Evolutionary conservation across 768 basidiomycete genomes (phyloP).

Genomic region (Neoboletus subvelutipes): DNA sequence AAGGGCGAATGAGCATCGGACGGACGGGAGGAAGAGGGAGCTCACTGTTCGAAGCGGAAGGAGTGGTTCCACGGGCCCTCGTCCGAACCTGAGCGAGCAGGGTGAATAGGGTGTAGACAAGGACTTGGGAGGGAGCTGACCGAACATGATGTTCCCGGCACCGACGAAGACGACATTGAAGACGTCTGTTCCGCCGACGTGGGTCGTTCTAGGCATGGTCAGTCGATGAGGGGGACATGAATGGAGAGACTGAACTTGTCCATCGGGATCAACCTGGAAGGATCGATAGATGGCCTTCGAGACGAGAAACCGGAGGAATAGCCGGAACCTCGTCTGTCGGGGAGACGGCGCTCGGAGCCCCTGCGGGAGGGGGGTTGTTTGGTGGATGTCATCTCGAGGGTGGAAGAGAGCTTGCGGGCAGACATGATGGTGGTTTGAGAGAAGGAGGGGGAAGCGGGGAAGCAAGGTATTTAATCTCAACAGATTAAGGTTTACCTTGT

Average conservation of each 20-base stretch:
- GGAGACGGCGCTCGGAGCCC: slow-evolving; percentile 42
- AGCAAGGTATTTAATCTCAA: slow-evolving; percentile 11
- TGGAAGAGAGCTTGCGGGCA: slow-evolving; percentile 26
- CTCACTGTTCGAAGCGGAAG: slow-evolving; percentile 85
- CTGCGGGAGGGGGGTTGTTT: slow-evolving; percentile 41
- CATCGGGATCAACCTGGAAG: slow-evolving; percentile 73
- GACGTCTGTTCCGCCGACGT: slow-evolving; percentile 60
- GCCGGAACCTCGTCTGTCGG: slow-evolving; percentile 51
- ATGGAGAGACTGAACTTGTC: slow-evolving; percentile 54
- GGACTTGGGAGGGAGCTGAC: slow-evolving; percentile 37
- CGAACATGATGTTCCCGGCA: slow-evolving; percentile 99
- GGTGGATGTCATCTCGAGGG: slow-evolving; percentile 34
- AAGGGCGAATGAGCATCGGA: slow-evolving; percentile 13
- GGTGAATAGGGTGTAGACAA: slow-evolving; percentile 6
- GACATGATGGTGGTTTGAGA: slow-evolving; percentile 22
- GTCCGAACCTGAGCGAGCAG: slow-evolving; percentile 57
- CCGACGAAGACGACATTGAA: slow-evolving; percentile 97
- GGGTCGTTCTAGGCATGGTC: slow-evolving; percentile 40
- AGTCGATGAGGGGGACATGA: not conserved
- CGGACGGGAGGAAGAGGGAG: slow-evolving; percentile 6
- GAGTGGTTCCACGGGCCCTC: slow-evolving; percentile 95
- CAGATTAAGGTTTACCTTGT: slow-evolving; percentile 16
- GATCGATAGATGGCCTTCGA: slow-evolving; percentile 74
- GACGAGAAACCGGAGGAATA: slow-evolving; percentile 47
- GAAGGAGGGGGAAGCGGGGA: not conserved